Conservation (phyloP, 2,329 filamentous ascomycete species). For the Hortaea sp. region DNA sequence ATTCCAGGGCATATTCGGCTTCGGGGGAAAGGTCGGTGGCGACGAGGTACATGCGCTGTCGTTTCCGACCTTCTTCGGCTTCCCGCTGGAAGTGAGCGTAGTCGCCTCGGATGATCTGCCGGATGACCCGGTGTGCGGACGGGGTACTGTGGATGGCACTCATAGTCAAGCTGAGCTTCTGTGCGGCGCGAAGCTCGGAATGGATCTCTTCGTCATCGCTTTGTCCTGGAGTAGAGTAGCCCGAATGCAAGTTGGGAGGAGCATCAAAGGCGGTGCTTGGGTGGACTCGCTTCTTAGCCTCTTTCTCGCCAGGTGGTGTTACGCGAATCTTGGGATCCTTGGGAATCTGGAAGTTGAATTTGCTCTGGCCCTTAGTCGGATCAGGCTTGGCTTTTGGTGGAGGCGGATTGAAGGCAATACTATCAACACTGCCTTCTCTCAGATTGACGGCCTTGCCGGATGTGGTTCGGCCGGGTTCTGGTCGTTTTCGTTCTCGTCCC, state of each 20-base stretch:
- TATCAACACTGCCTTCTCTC: constrained; percentile 21
- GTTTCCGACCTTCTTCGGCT: constrained; percentile 66
- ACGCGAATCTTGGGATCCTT: constrained; percentile 19
- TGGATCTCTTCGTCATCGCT: constrained; percentile 73
- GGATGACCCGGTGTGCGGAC: constrained; percentile 69
- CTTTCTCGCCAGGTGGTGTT: constrained; percentile 22
- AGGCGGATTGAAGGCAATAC: constrained; percentile 9
- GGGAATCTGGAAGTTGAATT: constrained; percentile 13
- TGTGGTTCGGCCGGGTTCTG: constrained; percentile 24
- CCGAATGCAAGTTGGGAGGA: constrained; percentile 39
- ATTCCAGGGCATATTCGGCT: constrained; percentile 88
- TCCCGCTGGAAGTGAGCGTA: constrained; percentile 66
- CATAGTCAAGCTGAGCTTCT: constrained; percentile 70
- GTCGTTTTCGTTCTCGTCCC: constrained; percentile 23
- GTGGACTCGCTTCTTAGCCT: constrained; percentile 46
- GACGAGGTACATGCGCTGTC: constrained; percentile 84
- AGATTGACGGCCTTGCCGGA: constrained; percentile 24
- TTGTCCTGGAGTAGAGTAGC: constrained; percentile 47
- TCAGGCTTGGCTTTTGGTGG: constrained; percentile 17
- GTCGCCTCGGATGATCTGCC: constrained; percentile 84
- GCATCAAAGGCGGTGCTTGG: constrained; percentile 78
- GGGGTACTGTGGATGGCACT: constrained; percentile 69
- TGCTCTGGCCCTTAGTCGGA: constrained; percentile 25
- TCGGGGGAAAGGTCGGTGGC: constrained; percentile 92
- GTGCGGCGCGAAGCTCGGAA: constrained; percentile 76